Evolutionary conservation across 345 rosid genomes (phyloP), one percentile per base, ranked within the genome.

Genomic region (Syzygium aromaticum): DNA sequence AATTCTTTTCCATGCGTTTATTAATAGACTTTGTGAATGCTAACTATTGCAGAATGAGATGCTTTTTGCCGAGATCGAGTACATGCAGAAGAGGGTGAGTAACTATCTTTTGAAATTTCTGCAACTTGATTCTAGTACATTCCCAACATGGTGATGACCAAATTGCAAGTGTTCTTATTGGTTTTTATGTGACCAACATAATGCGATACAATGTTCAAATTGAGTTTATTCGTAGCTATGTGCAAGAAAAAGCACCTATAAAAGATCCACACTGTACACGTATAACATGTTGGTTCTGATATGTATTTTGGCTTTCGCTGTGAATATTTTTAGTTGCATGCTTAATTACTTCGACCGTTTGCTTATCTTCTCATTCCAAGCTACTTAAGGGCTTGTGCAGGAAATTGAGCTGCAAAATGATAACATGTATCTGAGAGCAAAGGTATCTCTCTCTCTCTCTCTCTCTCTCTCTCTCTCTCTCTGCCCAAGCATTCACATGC

Each of bases 81-180:
- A 92, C 91, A 96, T 98, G 99, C 98, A 98, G 90, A 98, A 95
- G 91, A 91, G 98, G 96, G 98, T 96, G 94, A 91, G 52, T 64
- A 87, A 85, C 85, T 85, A 43, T 86, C 82, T 53, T 77, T 54
- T 22, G 56, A 52, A 53, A 38, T 87, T 51, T 56, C 51, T 51
- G 33, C 40, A 0, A 67, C 40, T 17, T 52, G 40, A 86, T 63
- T 86, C 54, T 30, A 11, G 51, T 23, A 61, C 8, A 52, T 53
- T 56, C 51, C 86, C 38, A 53, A 14, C 51, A 56, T 16, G 49
- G 40, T 17, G 43, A 25, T 51, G 43, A 73, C 14, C 49, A 73
- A 19, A 19, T 38, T 21, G 38, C 49, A 17, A 10, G 49, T 73
- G 49, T 73, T 73, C 82, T 73, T 73, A 19, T 73, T 73, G 82